phyloP scores from a whole-genome alignment of 2,329 filamentous ascomycete species.

The Mycosphaerella arachidis region DNA sequence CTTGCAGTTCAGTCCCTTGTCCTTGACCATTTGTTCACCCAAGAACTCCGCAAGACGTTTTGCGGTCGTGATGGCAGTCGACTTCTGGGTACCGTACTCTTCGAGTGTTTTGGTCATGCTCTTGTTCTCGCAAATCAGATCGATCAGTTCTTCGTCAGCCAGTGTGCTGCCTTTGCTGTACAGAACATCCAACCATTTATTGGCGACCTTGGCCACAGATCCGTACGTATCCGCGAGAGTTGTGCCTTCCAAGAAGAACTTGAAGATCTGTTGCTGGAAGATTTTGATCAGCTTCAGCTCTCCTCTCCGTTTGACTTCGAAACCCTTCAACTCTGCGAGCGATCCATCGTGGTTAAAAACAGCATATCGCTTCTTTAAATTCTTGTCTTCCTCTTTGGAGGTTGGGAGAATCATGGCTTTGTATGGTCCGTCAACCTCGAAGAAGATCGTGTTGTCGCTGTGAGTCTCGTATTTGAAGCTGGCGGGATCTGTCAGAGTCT shows the following conservation, averaged over 20 bases:
- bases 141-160: slow-evolving; percentile 94
- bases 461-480: slow-evolving; percentile 92
- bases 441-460: slow-evolving; percentile 99
- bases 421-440: slow-evolving; percentile 97
- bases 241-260: slow-evolving; percentile 91
- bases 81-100: slow-evolving; percentile 93
- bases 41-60: slow-evolving; percentile 92
- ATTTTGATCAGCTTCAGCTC: slow-evolving; percentile 99
- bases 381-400: slow-evolving; percentile 98
- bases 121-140: slow-evolving; percentile 99
- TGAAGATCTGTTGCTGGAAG: slow-evolving; percentile 98
- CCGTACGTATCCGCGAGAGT: slow-evolving; percentile 85
- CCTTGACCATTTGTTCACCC: slow-evolving; percentile 98
- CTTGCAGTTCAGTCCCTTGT: slow-evolving; percentile 98
- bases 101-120: slow-evolving; percentile 96
- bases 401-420: slow-evolving; percentile 95
- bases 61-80: slow-evolving; percentile 97
- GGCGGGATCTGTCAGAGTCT: slow-evolving; percentile 73
- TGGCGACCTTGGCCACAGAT: slow-evolving; percentile 89
- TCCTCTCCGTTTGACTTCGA: slow-evolving; percentile 94
- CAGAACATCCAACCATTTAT: slow-evolving; percentile 93
- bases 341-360: slow-evolving; percentile 98
- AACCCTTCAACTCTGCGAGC: slow-evolving; percentile 91
- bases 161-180: slow-evolving; percentile 83
- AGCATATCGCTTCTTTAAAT: slow-evolving; percentile 97